Evolutionary conservation across 371 early-diverging fungal species (phyloP), one percentile per base, ranked within the genome.

Genomic region (Mucor irregularis): DNA sequence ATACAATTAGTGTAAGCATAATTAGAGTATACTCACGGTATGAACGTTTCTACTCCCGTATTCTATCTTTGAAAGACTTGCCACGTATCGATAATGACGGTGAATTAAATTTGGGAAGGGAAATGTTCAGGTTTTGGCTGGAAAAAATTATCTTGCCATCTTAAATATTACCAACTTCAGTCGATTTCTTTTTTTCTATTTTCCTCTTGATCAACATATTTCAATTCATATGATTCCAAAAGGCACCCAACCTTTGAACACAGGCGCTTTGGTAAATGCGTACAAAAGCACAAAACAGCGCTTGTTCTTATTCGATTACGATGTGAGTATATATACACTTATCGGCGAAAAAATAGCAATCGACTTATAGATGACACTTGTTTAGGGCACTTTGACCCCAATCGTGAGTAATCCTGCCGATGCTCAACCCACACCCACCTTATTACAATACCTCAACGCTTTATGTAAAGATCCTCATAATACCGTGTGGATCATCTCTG

Each of bases 401-500:
- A 91, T 90, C 44, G 82, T 82, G 46, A 84, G 84, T 56, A 85
- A 84, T n/a, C 91, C 92, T 5, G 83, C 81, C 2, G 85, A 84
- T 19, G 91, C 91, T 8, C 73, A 83, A 39, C 91, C 92, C 6
- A 82, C 89, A 51, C 73, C 77, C n/a, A 69, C 76, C 17, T 81
- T 90, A 73, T 64, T 92, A 19, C 69, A 78, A 21, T 80, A 89
- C 9, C 68, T 97, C 43, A 47, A 64, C 6, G 53, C 57, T 4
- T 77, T 97, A 3, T 78, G 88, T 17, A 71, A 78, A 28, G 90
- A 96, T 62, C 92, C 92, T 17, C 69, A 73, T 14, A 97, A 96
- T 72, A 73, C 83, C 17, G 91, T 96, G 13, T 96, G 92, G 82
- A 80, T 98, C 7, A 92, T 98, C 26, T 92, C 93, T 30, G 98